These are phyloP conservation scores for Xylariales sp. DNA, from an alignment of 2,329 filamentous ascomycete species.

Conservation along the genomic window DNA sequence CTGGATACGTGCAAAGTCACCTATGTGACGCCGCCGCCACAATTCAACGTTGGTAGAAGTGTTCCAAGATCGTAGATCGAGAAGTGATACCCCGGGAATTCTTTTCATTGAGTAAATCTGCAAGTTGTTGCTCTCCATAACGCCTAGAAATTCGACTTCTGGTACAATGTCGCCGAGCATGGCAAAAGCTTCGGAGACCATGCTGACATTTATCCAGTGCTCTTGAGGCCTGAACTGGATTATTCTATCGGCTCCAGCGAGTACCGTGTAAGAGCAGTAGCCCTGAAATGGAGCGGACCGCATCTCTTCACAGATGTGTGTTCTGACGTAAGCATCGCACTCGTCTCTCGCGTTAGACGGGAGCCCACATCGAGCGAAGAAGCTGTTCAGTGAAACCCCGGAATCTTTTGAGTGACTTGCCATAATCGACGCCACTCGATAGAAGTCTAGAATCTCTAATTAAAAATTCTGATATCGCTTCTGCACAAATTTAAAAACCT, in stretches of 20 bases:
- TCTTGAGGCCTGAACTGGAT: constrained; percentile 44
- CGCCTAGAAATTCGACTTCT: constrained; percentile 30
- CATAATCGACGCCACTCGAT: too few species aligned
- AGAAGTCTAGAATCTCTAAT: too few species aligned
- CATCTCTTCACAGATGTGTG: constrained; percentile 26
- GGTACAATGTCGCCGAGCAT: constrained; percentile 39
- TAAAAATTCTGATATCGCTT: too few species aligned
- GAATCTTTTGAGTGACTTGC: constrained; percentile 17
- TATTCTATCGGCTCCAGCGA: constrained; percentile 30
- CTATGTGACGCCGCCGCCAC: constrained; percentile 27
- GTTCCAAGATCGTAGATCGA: constrained; percentile 19
- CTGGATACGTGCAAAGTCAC: constrained; percentile 37
- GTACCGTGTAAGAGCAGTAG: constrained; percentile 48
- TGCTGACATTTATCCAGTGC: constrained; percentile 34
- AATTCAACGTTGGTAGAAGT: constrained; percentile 5
- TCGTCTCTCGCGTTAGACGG: constrained; percentile 17
- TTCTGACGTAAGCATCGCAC: constrained; percentile 27
- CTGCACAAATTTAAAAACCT: too few species aligned
- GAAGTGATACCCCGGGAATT: constrained; percentile 36
- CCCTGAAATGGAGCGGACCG: constrained; percentile 36
- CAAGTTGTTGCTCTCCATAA: constrained; percentile 24
- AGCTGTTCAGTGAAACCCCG: constrained; percentile 17
- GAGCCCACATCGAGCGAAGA: constrained; percentile 25
- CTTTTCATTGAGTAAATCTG: constrained; percentile 37
- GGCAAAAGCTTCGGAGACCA: constrained; percentile 30